These are phyloP conservation scores for Arthrobotrys sinensis DNA, from an alignment of 2,329 filamentous ascomycete genomes.

Conservation along the genomic window DNA sequence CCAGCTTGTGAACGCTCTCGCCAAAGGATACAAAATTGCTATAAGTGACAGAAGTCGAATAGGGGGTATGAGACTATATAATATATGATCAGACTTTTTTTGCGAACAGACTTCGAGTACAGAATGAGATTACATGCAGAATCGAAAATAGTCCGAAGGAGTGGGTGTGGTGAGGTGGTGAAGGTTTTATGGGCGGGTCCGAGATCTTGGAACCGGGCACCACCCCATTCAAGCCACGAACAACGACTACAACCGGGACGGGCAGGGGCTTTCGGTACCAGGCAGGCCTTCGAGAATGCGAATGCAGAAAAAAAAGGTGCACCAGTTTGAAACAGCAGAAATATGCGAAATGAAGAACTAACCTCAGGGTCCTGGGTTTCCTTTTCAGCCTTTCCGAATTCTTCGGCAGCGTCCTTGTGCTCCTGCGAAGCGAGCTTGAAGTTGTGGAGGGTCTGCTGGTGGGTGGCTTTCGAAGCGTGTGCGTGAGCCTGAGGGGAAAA, in stretches of 20 bases:
- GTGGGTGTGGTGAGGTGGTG: constrained; percentile 44
- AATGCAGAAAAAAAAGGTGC: constrained; percentile 22
- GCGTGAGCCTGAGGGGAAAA: constrained; percentile 54
- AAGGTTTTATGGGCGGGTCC: constrained; percentile 60
- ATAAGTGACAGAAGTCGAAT: constrained; percentile 50
- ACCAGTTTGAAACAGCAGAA: constrained; percentile 50
- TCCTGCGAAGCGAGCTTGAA: constrained; percentile 61
- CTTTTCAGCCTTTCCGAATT: constrained; percentile 59
- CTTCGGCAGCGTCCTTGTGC: constrained; percentile 60
- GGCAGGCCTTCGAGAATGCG: constrained; percentile 42
- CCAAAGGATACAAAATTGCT: constrained; percentile 60
- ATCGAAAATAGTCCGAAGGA: constrained; percentile 30
- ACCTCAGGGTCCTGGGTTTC: constrained; percentile 61
- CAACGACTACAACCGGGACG: constrained; percentile 39
- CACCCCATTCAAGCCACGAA: constrained; percentile 57
- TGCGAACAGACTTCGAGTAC: constrained; percentile 40
- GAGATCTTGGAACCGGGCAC: constrained; percentile 58
- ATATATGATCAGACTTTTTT: constrained; percentile 55
- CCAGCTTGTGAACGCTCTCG: constrained; percentile 58
- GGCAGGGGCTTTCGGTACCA: constrained; percentile 52
- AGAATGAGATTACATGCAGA: constrained; percentile 17
- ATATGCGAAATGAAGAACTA: constrained; percentile 57
- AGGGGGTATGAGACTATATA: constrained; percentile 58
- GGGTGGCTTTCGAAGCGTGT: constrained; percentile 61
- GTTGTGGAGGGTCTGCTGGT: constrained; percentile 60